Evolutionary conservation across 495 filamentous ascomycete genomes (phyloP), one percentile per base, ranked within the genome.

Genomic region (Stereocaulon alpinum): DNA sequence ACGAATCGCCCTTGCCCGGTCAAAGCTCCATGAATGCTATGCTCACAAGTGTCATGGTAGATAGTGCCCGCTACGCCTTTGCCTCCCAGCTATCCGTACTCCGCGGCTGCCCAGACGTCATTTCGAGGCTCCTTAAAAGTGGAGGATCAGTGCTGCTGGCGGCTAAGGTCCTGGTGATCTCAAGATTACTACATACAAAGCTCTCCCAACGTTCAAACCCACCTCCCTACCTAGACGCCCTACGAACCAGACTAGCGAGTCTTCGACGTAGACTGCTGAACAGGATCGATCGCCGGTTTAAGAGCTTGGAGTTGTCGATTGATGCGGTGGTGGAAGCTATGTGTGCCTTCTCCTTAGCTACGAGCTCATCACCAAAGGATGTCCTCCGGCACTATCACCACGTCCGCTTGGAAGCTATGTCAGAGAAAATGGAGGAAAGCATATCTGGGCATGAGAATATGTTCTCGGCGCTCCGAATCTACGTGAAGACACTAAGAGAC

Each of bases 81-180:
- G 82, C 77, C 22, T 80, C 82, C 1, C 83, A 86, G 60, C 73
- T 87, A 12, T 74, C 79, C 17, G 74, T 87, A 29, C 76, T 89
- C 11, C 77, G 84, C 61, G 79, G 76, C 47, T 84, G 78, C 60
- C 80, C 81, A 11, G 70, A 69, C 44, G 72, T 76, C 43, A 79
- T 78, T 58, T 77, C 70, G 22, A 79, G 76, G 60, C 78, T 86
- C 44, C 68, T 95, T 22, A 76, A 74, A 55, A 73, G 70, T 59
- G 75, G 81, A 6, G 73, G 79, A 22, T 82, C 83, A 10, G 71
- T 85, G 40, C 68, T 93, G 37, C 66, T 89, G 29, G 81, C 86
- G 11, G 86, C 90, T 0, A 93, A 94, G 72, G 77, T 96, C 29
- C 77, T 91, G 40, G 88, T 94, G 29, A 70, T 98, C 24, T 84